Percentiles rank a stretch among this genome's conserved stretches.
Conservation (phyloP, 1,284 basidiomycete genomes). For the Xerocomus nothofagi region DNA sequence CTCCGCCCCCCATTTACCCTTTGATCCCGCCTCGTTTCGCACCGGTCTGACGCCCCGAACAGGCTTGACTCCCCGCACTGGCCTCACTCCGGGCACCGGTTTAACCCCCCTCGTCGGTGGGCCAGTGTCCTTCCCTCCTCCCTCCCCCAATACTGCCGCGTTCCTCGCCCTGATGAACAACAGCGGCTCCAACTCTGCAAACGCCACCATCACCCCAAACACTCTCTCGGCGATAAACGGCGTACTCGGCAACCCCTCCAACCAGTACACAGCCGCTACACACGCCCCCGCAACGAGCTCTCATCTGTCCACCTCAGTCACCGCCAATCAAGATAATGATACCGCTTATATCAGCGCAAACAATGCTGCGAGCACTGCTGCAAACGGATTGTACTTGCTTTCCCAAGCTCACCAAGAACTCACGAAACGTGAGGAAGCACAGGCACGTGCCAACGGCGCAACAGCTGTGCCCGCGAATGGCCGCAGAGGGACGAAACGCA, state of each 20-base stretch:
- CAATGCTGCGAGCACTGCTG: conserved; percentile 59
- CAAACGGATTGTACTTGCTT: conserved; percentile 91
- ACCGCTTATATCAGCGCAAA: conserved; percentile 47
- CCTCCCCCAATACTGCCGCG: conserved; percentile 89
- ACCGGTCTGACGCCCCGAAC: conserved; percentile 78
- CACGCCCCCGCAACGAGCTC: conserved; percentile 34
- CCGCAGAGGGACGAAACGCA: conserved; percentile 67
- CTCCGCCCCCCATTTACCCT: conserved; percentile 46
- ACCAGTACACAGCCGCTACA: conserved; percentile 28
- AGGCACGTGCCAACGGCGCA: conserved; percentile 47
- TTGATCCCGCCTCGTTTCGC: conserved; percentile 78
- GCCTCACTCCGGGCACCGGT: conserved; percentile 76
- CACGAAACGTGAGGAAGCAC: conserved; percentile 87
- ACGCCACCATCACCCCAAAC: conserved; percentile 87
- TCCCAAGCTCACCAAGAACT: conserved; percentile 95
- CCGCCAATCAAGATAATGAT: conserved; percentile 35
- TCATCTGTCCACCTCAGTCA: conserved; percentile 35
- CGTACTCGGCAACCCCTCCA: conserved; percentile 50
- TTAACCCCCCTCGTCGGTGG: conserved; percentile 85
- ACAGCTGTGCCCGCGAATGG: conserved; percentile 28
- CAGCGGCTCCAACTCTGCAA: conserved; percentile 53
- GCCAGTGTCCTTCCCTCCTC: conserved; percentile 75
- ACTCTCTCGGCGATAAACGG: conserved; percentile 82
- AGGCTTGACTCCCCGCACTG: conserved; percentile 81
- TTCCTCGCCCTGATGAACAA: conserved; percentile 91